Evolutionary conservation across 2,329 filamentous ascomycete species (phyloP).

Genomic region (Microthyrium microscopicum): DNA sequence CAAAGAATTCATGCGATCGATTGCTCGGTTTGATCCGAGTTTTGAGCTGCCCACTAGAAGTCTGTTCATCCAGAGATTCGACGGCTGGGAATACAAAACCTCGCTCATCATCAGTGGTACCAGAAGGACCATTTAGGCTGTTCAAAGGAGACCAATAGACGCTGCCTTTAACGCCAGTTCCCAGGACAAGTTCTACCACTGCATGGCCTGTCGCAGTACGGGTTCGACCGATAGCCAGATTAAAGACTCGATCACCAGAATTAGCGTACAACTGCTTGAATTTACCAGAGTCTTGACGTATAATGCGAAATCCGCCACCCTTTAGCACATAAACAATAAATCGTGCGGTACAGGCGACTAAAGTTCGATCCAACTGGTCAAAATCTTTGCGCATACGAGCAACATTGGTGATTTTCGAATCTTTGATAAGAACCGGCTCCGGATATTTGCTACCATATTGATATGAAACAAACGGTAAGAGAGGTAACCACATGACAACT

Average conservation of each 20-base stretch:
- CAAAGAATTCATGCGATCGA: constrained; percentile 82
- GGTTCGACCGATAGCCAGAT: constrained; percentile 65
- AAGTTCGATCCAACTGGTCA: constrained; percentile 86
- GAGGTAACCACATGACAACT: constrained; percentile 87
- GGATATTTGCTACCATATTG: constrained; percentile 43
- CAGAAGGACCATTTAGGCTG: constrained; percentile 46
- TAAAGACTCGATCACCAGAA: constrained; percentile 87
- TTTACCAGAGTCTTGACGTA: constrained; percentile 82
- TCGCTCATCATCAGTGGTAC: constrained; percentile 53
- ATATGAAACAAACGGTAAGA: constrained; percentile 91
- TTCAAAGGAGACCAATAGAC: constrained; percentile 89
- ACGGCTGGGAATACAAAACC: constrained; percentile 83
- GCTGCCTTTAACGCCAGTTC: constrained; percentile 83
- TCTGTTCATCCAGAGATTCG: constrained; percentile 72
- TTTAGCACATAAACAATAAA: constrained; percentile 93
- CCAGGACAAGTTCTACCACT: constrained; percentile 68
- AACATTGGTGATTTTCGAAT: constrained; percentile 77
- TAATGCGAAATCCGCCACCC: constrained; percentile 80
- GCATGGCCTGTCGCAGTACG: constrained; percentile 36
- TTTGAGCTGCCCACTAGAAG: constrained; percentile 83
- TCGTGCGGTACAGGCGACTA: constrained; percentile 74
- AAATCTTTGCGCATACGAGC: constrained; percentile 94
- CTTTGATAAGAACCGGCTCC: constrained; percentile 47
- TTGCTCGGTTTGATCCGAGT: constrained; percentile 84
- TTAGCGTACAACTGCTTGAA: constrained; percentile 86